Conservation (phyloP, 1,284 basidiomycete species). For the Cutaneotrichosporon dermatis region DNA sequence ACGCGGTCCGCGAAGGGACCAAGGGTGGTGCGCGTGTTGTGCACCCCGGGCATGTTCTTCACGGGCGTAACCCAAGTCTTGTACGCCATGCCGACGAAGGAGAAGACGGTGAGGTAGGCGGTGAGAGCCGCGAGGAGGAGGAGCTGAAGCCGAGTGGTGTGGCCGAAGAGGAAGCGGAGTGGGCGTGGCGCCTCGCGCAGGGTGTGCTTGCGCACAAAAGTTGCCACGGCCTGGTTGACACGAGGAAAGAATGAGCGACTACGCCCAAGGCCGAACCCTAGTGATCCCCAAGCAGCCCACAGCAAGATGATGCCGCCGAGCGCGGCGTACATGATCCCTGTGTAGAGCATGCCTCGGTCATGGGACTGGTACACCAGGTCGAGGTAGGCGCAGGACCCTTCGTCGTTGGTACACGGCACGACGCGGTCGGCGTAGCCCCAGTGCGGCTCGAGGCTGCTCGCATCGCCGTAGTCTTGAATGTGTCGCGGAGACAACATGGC, state of each 20-base stretch:
- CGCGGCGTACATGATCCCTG: slow-evolving; percentile 26
- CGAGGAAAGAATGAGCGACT: not conserved
- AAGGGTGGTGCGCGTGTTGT: slow-evolving; percentile 30
- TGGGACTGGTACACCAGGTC: slow-evolving; percentile 34
- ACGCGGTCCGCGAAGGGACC: slow-evolving; percentile 30
- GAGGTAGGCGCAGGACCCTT: slow-evolving; percentile 35
- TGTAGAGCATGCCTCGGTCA: slow-evolving; percentile 33
- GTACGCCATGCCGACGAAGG: slow-evolving; percentile 32
- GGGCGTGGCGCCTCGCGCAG: not conserved
- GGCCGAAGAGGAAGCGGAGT: slow-evolving; percentile 27
- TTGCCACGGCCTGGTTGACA: not conserved
- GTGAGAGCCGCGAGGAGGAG: slow-evolving; percentile 19
- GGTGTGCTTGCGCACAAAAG: not conserved
- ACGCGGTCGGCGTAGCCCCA: slow-evolving; percentile 34
- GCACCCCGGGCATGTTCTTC: slow-evolving; percentile 19
- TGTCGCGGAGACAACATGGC: slow-evolving; percentile 14
- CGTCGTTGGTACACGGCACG: slow-evolving; percentile 34
- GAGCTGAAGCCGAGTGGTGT: slow-evolving; percentile 30
- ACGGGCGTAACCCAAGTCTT: slow-evolving; percentile 33
- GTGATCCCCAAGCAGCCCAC: slow-evolving; percentile 16
- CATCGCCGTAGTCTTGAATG: slow-evolving; percentile 28
- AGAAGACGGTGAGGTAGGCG: slow-evolving; percentile 30
- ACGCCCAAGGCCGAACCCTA: not conserved
- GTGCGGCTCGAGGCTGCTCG: slow-evolving; percentile 24
- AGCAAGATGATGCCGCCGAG: slow-evolving; percentile 23